Evolutionary conservation across 495 filamentous ascomycete genomes (phyloP), one percentile per base, ranked within the genome.

Genomic region (Annulohypoxylon nitens): DNA sequence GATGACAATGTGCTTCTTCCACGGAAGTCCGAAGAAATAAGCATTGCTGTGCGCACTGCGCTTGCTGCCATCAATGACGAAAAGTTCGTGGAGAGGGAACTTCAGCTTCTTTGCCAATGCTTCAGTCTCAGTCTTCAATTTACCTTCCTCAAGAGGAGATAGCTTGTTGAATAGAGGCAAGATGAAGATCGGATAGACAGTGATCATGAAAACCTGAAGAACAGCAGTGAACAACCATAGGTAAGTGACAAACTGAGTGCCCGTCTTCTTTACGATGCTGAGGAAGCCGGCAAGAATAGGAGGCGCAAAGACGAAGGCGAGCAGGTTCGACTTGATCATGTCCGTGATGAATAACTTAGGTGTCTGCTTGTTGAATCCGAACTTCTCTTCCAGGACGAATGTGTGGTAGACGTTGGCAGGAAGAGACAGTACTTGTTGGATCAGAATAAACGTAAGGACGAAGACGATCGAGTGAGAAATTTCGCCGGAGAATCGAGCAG

Each of bases 1-100:
- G 78, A 99, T 97, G 74, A 99, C 96, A 83, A 99, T 99, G 84
- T 97, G 96, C 88, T 99, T 99, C 88, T 97, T 98, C 95, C 96
- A 98, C 6, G 96, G 96, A 63, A 99, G 87, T 61, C 96, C 96
- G 71, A 96, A 97, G 83, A 99, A 99, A 83, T 98, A 99, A 51
- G 96, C 96, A 77, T 99, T 99, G 84, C 93, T 97, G 83, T 99
- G 96, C 33, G 96, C 94, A 76, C 92, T 95, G 70, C 96, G 91
- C 88, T 97, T 98, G 86, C 94, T 97, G 34, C 96, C 97, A 79
- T 99, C 96, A 75, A 99, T 99, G 73, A 98, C 95, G 75, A 96
- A 91, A 20, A 99, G 86, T 81, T 97, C 93, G 59, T 90, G 87
- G 25, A 99, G 87, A 5, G 96, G 96, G 83, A 99, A 99, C 55